Percentiles rank a stretch among this genome's conserved stretches.
Conservation (phyloP, 148 eudicot species). For the Beta vulgaris region DNA sequence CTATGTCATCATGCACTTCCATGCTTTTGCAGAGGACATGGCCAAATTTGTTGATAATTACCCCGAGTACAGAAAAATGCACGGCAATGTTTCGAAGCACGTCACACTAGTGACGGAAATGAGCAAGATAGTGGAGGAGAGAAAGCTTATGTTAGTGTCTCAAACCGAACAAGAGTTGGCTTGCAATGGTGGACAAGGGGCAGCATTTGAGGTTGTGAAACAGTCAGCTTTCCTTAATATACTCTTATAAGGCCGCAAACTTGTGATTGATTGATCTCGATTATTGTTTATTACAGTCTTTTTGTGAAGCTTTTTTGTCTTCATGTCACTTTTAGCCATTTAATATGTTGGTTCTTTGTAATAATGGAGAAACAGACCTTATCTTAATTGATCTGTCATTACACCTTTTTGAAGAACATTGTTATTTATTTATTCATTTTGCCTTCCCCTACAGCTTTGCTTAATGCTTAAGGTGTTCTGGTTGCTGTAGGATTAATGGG, state of each 20-base stretch:
- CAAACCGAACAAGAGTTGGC: conserved; percentile 98
- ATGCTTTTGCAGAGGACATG: conserved; percentile 86
- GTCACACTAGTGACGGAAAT: conserved; percentile 94
- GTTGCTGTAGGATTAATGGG: background rate
- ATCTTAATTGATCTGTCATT: background rate
- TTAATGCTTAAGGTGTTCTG: background rate
- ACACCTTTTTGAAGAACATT: background rate
- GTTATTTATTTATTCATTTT: background rate
- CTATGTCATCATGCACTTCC: conserved; percentile 7
- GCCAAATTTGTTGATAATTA: conserved; percentile 98
- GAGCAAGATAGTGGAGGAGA: conserved; percentile 96
- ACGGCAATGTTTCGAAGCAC: conserved; percentile 97
- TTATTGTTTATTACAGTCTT: background rate
- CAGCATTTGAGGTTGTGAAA: conserved; percentile 85
- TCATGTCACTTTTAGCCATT: too few relatives aligned
- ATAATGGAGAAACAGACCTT: background rate
- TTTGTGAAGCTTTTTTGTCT: background rate
- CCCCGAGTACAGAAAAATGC: conserved; percentile 93
- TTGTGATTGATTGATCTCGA: background rate
- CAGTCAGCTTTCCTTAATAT: conserved; percentile 2
- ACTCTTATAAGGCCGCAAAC: background rate
- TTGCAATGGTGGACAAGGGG: conserved; percentile 98
- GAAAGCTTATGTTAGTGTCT: conserved; percentile 94
- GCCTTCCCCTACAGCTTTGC: background rate
- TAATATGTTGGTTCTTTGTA: too few relatives aligned